Evolutionary conservation across 2,329 filamentous ascomycete species (phyloP), one percentile per base, ranked within the genome.

Genomic region (Xylaria hypoxylon): DNA sequence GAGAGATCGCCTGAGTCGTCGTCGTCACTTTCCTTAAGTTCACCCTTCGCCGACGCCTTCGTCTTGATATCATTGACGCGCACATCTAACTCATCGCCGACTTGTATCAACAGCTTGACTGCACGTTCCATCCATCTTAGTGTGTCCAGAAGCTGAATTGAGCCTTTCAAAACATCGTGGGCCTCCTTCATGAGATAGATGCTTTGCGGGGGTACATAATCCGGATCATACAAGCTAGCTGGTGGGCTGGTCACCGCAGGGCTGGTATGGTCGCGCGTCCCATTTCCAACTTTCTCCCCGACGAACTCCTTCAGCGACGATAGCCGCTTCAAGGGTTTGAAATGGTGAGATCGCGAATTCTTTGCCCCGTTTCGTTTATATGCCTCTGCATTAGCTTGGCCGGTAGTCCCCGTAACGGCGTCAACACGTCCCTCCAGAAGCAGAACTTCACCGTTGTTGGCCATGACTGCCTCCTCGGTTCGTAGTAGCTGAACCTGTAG

Each of bases 101-200:
- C 77, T 45, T 81, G 74, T 11, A 83, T 78, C 61, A 83, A 73
- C 17, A 83, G 75, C 68, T 81, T 82, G 38, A 83, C 72, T 1
- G 80, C 81, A 7, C 82, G 77, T 67, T 84, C 82, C 79, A 83
- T 83, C 82, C 82, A 84, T 24, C 80, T 74, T 35, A 84, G 76
- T 1, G 82, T 83, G 53, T 84, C 81, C 0, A 84, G 76, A 8
- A 84, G 72, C 61, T 82, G 80, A 57, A 84, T 83, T 1, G 80
- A 80, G 13, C 79, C 79, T 61, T 82, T 82, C 26, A 83, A 73
- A 1, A 82, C 81, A 45, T 83, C 81, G 40, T 84, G 82, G 0
- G 81, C 81, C 55, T 80, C 78, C 71, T 83, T 83, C 82, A 83
- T 83, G 19, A 83, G 76, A 55, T 81, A 79, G 2, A 82, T 82